Base-by-base conservation (phyloP, 352 stramenopile species). In the Phytophthora fragariaefolia region DNA sequence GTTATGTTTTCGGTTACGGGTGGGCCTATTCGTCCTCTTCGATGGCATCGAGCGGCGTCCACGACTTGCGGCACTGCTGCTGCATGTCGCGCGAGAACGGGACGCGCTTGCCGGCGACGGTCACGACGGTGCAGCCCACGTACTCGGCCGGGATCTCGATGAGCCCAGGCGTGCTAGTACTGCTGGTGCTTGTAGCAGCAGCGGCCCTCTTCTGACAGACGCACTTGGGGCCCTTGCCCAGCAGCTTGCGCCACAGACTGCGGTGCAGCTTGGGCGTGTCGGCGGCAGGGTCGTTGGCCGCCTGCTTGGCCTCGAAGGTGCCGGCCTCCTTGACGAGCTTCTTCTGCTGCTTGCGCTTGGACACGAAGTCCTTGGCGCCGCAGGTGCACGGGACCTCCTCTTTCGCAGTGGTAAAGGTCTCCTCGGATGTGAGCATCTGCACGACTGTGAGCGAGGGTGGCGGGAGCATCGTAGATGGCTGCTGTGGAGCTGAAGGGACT, bases 151-250 rank as follows among this genome's bases (percentile, higher is more conserved):
- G 77, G 48, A 88, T 80, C 53, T 74, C 24, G 24, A 87, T 59
- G 12, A 78, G 49, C 40, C 66, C 69, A 2, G 60, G 42, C 23
- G 45, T 63, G 51, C 22, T 26, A 36, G 13, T 42, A 1, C 13
- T n/a, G n/a, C 15, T 47, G 53, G 53, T 56, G 18, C 17, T 48
- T 13, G 4, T 47, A 18, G 24, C 50, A 34, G 10, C 9, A 38
- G n/a, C 9, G 30, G 10, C 15, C 18, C 50, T 38, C 58, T 77
- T 72, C 6, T 57, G 46, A 40, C 79, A 88, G 22, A 83, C 64
- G 65, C 79, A 88, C 73, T 88, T 88, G 54, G 79, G 79, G 4
- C 79, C 79, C 30, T 81, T 79, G 26, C 79, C 76, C 23, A 88
- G 50, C 20, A 88, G 50, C 57, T 85, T 85, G 58, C 79, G 77